phyloP scores from a whole-genome alignment of 768 basidiomycete genomes.

The Boletellus sp. region DNA sequence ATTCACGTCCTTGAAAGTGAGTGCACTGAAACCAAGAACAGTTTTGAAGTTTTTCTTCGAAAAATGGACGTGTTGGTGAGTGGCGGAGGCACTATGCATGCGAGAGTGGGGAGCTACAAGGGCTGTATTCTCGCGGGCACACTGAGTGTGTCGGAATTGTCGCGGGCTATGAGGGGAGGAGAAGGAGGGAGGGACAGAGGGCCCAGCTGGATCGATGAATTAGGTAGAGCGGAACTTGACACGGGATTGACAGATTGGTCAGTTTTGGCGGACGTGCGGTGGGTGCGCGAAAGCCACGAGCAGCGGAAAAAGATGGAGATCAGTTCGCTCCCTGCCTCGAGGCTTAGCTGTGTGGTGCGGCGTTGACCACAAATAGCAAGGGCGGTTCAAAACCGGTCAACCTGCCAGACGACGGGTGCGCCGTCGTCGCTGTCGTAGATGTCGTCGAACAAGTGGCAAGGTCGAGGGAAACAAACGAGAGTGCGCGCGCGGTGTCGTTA shows the following conservation, averaged over 20 bases:
- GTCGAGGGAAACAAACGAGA: slow-evolving; percentile 15
- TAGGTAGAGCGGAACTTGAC: slow-evolving; percentile 28
- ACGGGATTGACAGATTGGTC: slow-evolving; percentile 27
- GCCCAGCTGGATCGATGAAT: slow-evolving; percentile 28
- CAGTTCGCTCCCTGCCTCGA: slow-evolving; percentile 27
- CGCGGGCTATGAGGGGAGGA: slow-evolving; percentile 24
- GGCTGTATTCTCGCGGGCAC: slow-evolving; percentile 26
- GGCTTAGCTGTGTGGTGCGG: slow-evolving; percentile 22
- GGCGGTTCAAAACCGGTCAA: slow-evolving; percentile 11
- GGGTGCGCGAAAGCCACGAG: slow-evolving; percentile 36
- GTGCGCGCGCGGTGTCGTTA: slow-evolving; percentile 16
- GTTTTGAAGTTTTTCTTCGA: slow-evolving; percentile 47
- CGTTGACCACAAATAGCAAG: slow-evolving; percentile 21
- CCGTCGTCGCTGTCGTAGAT: slow-evolving; percentile 2
- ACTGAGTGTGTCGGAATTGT: slow-evolving; percentile 23
- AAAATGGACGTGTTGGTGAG: slow-evolving; percentile 32
- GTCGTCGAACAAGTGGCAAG: slow-evolving; percentile 2
- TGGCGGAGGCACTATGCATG: slow-evolving; percentile 42
- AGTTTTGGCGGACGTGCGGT: slow-evolving; percentile 31
- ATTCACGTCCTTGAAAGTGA: slow-evolving; percentile 36
- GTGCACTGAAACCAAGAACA: slow-evolving; percentile 42
- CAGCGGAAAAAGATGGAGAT: slow-evolving; percentile 29
- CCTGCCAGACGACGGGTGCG: slow-evolving; percentile 2
- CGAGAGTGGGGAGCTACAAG: slow-evolving; percentile 28
- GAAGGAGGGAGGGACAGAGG: slow-evolving; percentile 26